Percentiles rank a stretch among this genome's conserved stretches.
These are phyloP conservation scores for Quercus tomentella DNA, from an alignment of 331 rosid species.

Conservation along the genomic window DNA sequence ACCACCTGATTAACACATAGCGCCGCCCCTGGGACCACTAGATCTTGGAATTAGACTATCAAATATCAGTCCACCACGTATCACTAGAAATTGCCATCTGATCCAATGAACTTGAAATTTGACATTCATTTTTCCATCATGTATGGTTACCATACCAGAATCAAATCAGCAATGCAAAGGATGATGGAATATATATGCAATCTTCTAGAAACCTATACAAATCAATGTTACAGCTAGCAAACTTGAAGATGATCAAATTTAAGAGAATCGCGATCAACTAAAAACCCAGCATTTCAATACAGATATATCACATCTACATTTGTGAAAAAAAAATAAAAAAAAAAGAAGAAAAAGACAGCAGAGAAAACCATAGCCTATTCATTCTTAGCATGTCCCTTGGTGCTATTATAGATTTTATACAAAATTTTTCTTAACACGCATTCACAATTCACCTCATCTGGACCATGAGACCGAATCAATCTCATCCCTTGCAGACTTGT, in stretches of 20 bases:
- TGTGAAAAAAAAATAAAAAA: no score
- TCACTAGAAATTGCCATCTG: no score
- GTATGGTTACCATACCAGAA: no score
- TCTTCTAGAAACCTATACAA: neutral
- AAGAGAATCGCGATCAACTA: neutral
- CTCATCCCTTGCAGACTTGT: slow-evolving; percentile 86
- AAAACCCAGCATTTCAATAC: neutral
- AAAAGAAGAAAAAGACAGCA: neutral
- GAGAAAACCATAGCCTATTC: neutral
- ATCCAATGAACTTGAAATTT: neutral
- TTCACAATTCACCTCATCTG: slow-evolving; percentile 22
- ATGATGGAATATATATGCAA: neutral
- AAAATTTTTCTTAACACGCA: neutral
- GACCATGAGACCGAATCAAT: slow-evolving; percentile 84
- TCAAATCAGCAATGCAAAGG: neutral
- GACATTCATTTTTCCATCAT: neutral
- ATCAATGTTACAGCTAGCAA: neutral
- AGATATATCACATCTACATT: neutral
- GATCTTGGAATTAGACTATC: no score
- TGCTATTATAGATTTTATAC: neutral
- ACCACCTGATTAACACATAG: no score
- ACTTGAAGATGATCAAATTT: neutral
- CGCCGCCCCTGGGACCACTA: no score
- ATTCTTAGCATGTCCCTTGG: neutral
- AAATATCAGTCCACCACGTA: no score